Evolutionary conservation across 208 protist species (phyloP), one percentile per base, ranked within the genome.

Genomic region (Phytomonas sp.): DNA sequence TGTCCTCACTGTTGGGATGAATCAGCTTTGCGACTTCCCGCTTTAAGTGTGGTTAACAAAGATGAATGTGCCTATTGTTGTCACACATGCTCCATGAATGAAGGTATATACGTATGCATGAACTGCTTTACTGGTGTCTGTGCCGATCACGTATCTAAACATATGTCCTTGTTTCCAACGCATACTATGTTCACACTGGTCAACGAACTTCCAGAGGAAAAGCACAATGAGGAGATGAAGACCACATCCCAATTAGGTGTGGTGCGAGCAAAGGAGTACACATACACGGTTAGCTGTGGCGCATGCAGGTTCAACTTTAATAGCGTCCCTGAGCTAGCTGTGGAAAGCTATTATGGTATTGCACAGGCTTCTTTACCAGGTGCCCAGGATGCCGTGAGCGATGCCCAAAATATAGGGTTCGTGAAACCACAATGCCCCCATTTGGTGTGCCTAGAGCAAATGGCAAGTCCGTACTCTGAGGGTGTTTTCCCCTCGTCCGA

Each of bases 1-100:
- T 96, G 91, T 62, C 80, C 83, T 11, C 91, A 96, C 76, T 80
- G 77, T 36, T 93, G 87, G 87, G 83, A 91, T 69, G 88, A 96
- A 29, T 70, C 79, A 0, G 75, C 70, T 12, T 79, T 94, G 67
- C 26, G 52, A 7, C 7, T 34, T 14, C 84, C 87, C 10, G 67
- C 72, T 29, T 63, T 71, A 37, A 59, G 67, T 49, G 67, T 75
- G 40, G 73, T 96, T 40, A 81, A 94, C 67, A 85, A 85, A 19
- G 91, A 96, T 62, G 88, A 96, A 65, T 96, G 91, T 42, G 87
- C 89, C 32, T 96, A 96, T 74, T 96, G 91, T 79, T 94, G 87
- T 77, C 69, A 79, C 37, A 83, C 87, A 19, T 88, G 82, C 70
- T 64, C 68, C 29, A 73, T 87, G 40, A 77, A 77, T 4, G 73